Conservation (phyloP, 2,329 filamentous ascomycete species). For the Pseudogymnoascus sp. region DNA sequence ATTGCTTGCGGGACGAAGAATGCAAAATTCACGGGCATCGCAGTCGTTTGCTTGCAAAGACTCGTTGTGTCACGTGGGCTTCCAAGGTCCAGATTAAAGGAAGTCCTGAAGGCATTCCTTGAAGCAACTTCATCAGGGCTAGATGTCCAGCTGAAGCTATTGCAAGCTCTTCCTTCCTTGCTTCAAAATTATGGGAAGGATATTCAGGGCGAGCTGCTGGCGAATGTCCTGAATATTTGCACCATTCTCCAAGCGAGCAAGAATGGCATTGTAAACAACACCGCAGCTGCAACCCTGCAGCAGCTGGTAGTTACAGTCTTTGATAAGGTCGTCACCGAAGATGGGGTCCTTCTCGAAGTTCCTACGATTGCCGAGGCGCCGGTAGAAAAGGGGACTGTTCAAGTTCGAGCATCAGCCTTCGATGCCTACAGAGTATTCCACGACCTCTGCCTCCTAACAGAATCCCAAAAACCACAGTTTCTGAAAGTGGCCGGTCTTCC, state of each 20-base stretch:
- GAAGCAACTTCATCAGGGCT: constrained; percentile 73
- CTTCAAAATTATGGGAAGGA: constrained; percentile 84
- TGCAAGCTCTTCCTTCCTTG: constrained; percentile 83
- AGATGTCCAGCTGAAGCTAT: constrained; percentile 91
- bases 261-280: constrained; percentile 88
- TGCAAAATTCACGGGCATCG: constrained; percentile 80
- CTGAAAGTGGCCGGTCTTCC: constrained; percentile 71
- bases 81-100: constrained; percentile 69
- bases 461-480: constrained; percentile 76
- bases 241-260: constrained; percentile 86
- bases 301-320: constrained; percentile 89
- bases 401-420: constrained; percentile 66
- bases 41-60: constrained; percentile 80
- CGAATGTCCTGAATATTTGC: constrained; percentile 80
- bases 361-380: constrained; percentile 60
- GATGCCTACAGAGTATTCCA: constrained; percentile 84
- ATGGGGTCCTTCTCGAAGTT: constrained; percentile 50
- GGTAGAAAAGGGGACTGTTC: constrained; percentile 54
- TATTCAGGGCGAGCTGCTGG: constrained; percentile 71
- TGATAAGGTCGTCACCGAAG: constrained; percentile 79
- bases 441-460: constrained; percentile 80
- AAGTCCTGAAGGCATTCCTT: constrained; percentile 80
- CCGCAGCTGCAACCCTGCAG: constrained; percentile 90
- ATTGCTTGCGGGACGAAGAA: constrained; percentile 88
- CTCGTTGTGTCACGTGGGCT: constrained; percentile 77